Evolutionary conservation across 768 basidiomycete genomes (phyloP).

Genomic region (Nidula microcarpa): DNA sequence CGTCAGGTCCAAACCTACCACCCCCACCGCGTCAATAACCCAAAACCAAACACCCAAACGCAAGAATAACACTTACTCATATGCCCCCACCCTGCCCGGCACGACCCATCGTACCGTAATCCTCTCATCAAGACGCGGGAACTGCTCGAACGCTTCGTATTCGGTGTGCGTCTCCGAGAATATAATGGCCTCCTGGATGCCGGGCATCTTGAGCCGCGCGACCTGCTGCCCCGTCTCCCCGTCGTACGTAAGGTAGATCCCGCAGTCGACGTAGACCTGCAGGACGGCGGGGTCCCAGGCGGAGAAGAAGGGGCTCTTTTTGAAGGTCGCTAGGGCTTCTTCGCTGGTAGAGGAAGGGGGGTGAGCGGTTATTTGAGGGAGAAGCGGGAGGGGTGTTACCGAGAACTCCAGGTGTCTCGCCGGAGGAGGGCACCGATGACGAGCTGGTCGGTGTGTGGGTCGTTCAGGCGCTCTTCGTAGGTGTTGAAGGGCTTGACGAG

Average conservation of each 20-base stretch:
- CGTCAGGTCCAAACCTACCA: conserved; percentile 27
- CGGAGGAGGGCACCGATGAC: conserved; percentile 50
- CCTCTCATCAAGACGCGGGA: conserved; percentile 42
- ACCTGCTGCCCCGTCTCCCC: conserved; percentile 23
- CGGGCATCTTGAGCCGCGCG: conserved; percentile 62
- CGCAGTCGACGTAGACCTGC: conserved; percentile 57
- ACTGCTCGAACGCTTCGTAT: conserved; percentile 37
- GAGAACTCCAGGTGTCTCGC: conserved; percentile 60
- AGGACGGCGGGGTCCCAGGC: conserved; percentile 68
- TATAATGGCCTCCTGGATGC: conserved; percentile 59
- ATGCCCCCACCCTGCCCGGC: conserved; percentile 35
- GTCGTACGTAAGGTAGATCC: conserved; percentile 34
- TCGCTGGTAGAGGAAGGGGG: conserved; percentile 33
- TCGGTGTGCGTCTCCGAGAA: conserved; percentile 47
- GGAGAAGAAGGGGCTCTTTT: conserved; percentile 60
- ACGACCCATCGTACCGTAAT: conserved; percentile 56
- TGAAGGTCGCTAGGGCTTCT: conserved; percentile 51
- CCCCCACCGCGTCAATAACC: too few species aligned
- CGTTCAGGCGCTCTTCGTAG: conserved; percentile 4
- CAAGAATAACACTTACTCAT: conserved; percentile 25
- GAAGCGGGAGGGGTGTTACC: conserved; percentile 26
- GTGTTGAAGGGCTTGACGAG: conserved; percentile 31
- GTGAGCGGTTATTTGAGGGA: not conserved
- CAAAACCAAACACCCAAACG: too few species aligned
- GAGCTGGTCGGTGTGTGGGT: conserved; percentile 14